A percentile compares a stretch with the other conserved stretches of the same genome.
Conservation (phyloP, 2,329 filamentous ascomycete species). For the Aspergillus texensis region DNA sequence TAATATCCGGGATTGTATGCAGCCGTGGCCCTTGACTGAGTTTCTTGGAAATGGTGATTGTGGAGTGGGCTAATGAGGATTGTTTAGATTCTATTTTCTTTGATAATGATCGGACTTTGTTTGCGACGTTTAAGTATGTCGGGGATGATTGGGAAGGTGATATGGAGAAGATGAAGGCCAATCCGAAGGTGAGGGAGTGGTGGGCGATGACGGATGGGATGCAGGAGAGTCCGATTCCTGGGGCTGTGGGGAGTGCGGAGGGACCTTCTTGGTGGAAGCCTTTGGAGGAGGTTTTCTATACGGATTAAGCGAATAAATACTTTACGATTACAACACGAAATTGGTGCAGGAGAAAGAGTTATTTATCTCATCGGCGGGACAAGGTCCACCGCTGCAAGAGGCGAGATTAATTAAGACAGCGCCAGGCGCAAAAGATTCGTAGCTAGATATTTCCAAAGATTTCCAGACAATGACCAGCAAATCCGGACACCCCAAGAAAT, state of each 20-base stretch:
- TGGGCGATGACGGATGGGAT: constrained; percentile 79
- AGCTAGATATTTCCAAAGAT: constrained; percentile 9
- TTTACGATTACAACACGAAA: neutral
- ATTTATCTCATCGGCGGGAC: neutral
- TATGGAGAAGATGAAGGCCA: constrained; percentile 74
- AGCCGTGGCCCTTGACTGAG: neutral
- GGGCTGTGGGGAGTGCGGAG: constrained; percentile 35
- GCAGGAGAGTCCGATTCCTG: constrained; percentile 52
- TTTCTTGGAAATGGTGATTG: neutral
- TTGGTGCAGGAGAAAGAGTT: no score
- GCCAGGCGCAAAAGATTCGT: neutral
- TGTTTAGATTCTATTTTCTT: constrained; percentile 68
- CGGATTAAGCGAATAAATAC: constrained; percentile 19
- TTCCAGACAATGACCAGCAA: constrained; percentile 7
- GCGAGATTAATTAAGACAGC: neutral
- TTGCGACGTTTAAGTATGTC: constrained; percentile 78
- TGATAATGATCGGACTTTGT: constrained; percentile 69
- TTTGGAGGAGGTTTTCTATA: constrained; percentile 40
- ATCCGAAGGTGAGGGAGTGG: constrained; percentile 75
- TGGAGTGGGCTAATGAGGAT: neutral
- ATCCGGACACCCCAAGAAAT: constrained; percentile 4
- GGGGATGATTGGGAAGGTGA: constrained; percentile 72
- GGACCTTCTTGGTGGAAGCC: constrained; percentile 42
- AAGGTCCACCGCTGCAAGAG: neutral
- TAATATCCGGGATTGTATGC: constrained; percentile 72